Percentiles rank a stretch among this genome's conserved stretches.
These are phyloP conservation scores for Zasmidium cellare DNA, from an alignment of 2,329 filamentous ascomycete species.

Conservation along the genomic window DNA sequence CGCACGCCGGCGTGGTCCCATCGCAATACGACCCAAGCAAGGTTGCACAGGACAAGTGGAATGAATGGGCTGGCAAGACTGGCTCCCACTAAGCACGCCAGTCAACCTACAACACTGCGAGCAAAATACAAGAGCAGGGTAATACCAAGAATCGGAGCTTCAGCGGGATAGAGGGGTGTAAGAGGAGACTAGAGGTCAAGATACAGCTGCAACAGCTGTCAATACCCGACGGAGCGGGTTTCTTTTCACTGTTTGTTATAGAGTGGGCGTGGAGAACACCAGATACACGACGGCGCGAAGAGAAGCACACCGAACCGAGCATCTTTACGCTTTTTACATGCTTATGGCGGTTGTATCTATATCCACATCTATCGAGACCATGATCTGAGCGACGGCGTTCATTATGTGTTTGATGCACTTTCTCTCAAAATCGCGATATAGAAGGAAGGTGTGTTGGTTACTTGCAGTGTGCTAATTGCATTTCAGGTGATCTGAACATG, in stretches of 20 bases:
- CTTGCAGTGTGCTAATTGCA: no score
- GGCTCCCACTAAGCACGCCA: background rate
- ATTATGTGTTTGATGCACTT: background rate
- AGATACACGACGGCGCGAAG: background rate
- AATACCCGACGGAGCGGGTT: background rate
- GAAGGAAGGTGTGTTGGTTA: no score
- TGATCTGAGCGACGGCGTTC: background rate
- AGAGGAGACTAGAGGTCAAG: background rate
- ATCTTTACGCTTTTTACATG: background rate
- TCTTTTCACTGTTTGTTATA: background rate
- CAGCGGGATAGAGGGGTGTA: background rate
- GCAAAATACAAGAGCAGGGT: background rate
- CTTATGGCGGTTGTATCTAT: background rate
- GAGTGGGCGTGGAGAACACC: background rate
- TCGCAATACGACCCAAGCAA: conserved; percentile 24
- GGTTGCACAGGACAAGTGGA: conserved; percentile 13
- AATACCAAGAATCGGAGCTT: no score
- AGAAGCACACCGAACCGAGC: background rate
- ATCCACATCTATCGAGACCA: background rate
- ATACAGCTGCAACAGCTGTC: background rate
- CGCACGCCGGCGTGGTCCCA: conserved; percentile 26
- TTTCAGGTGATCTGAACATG: background rate
- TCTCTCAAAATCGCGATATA: no score
- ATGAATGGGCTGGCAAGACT: conserved; percentile 19
- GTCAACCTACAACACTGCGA: background rate